Evolutionary conservation across 1,139 yeast species (phyloP), one percentile per base, ranked within the genome.

Genomic region (Suzukiozyma palmioleophila): DNA sequence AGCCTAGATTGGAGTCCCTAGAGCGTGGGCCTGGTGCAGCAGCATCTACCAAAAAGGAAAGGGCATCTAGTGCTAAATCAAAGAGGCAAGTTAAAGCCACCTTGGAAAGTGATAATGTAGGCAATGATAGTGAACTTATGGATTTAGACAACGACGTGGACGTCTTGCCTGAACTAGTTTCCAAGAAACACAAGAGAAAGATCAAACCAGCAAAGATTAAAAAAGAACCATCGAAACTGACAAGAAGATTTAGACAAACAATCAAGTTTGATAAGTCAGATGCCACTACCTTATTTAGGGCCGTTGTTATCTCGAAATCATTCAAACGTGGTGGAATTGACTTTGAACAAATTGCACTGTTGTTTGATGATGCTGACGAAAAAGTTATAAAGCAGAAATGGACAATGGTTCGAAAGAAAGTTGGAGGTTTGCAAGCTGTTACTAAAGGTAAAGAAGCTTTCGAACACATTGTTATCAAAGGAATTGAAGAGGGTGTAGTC

Each of bases 231-330:
- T 45, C 38, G 35, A 42, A 39, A 37, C 40, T 11, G 39, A 39
- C 37, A 12, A 44, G 50, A 27, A 48, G 51, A 34, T 45, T 58
- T 28, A 50, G 68, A 32, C 46, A 59, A 2, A 43, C 51, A 8
- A 44, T 52, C 35, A 63, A 57, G 38, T 60, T 71, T 44, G 70
- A 66, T 47, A 58, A 65, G 49, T 50, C 59, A n/a, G 82, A 79
- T 45, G 62, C 70, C 2, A 73, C 80, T 3, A 54, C 57, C 6
- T 62, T 81, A 37, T 79, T 71, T 51, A 64, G 84, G 26, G 72
- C 81, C 1, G 80, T 83, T 22, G 74, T 84, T 8, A 79, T 86
- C n/a, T 74, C 79, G 15, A 73, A 83, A 46, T 66, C 86, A 1
- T 64, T 75, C 44, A 57, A 66, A 35, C 64, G 73, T 43, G 67